phyloP scores from a whole-genome alignment of 768 basidiomycete species.

The Astraeus odoratus region DNA sequence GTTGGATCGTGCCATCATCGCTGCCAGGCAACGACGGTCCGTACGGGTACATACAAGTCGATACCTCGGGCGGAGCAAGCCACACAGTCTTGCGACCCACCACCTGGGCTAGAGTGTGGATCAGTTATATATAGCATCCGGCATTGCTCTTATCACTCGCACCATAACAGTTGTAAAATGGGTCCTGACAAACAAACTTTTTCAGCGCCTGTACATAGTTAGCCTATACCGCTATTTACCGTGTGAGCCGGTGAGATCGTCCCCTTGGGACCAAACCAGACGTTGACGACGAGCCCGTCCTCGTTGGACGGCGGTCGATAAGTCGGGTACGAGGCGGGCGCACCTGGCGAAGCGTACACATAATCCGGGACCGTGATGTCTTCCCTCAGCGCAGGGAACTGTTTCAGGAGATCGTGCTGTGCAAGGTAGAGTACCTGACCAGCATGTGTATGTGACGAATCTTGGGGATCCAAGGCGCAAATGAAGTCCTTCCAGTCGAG shows the following conservation, averaged over 20 bases:
- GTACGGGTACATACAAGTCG: slow-evolving; percentile 55
- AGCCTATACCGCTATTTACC: slow-evolving; percentile 35
- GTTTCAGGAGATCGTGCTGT: slow-evolving; percentile 78
- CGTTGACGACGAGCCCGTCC: slow-evolving; percentile 62
- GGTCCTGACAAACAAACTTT: slow-evolving; percentile 56
- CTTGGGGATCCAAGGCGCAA: slow-evolving; percentile 29
- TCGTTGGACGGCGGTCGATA: slow-evolving; percentile 65
- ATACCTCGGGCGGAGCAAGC: slow-evolving; percentile 69
- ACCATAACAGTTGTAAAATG: slow-evolving; percentile 91
- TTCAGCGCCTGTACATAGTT: slow-evolving; percentile 6
- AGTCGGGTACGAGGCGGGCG: slow-evolving; percentile 35
- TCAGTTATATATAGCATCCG: slow-evolving; percentile 2
- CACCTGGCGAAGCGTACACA: slow-evolving; percentile 57
- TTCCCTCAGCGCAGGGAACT: slow-evolving; percentile 70
- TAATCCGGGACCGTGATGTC: slow-evolving; percentile 89
- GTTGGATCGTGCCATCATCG: slow-evolving; percentile 18
- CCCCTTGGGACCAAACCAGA: slow-evolving; percentile 76
- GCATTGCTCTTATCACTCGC: slow-evolving; percentile 15
- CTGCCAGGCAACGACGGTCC: slow-evolving; percentile 13
- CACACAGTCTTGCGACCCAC: slow-evolving; percentile 87
- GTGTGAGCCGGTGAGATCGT: slow-evolving; percentile 89
- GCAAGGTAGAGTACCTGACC: slow-evolving; percentile 68
- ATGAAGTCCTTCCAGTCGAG: slow-evolving; percentile 78
- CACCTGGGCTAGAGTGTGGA: slow-evolving; percentile 59
- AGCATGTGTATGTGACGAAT: slow-evolving; percentile 7